Percentiles rank a stretch among this genome's conserved stretches.
These are phyloP conservation scores for Solanum hybrid DNA, from an alignment of 305 asterid species.

Conservation along the genomic window DNA sequence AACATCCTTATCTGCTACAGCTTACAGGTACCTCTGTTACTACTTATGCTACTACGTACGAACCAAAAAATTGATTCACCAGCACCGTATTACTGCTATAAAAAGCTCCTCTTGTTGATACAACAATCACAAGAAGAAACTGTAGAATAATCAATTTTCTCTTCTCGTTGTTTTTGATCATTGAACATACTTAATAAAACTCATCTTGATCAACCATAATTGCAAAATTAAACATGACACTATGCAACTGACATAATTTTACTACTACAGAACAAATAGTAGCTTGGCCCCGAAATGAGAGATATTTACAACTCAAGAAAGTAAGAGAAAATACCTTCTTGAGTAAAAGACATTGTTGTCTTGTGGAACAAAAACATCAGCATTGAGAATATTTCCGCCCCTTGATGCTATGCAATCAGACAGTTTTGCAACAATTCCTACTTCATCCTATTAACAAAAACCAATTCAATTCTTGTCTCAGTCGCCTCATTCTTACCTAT, in stretches of 20 bases:
- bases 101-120: background rate
- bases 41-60: background rate
- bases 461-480: background rate
- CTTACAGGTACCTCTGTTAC: background rate
- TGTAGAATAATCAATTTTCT: background rate
- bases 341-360: conserved; percentile 73
- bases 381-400: conserved; percentile 77
- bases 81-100: background rate
- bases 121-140: background rate
- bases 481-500: background rate
- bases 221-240: background rate
- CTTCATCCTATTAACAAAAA: conserved; percentile 51
- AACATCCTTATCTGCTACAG: background rate
- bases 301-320: background rate
- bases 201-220: background rate
- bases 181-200: background rate
- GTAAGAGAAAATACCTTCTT: conserved; percentile 47
- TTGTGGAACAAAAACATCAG: conserved; percentile 87
- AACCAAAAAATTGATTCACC: background rate
- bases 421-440: conserved; percentile 81
- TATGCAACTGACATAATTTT: background rate
- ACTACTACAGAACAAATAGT: background rate
- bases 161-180: background rate
- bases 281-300: background rate
- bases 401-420: conserved; percentile 92